Conservation (phyloP, 441 rosid genomes). For the Jatropha multifida region DNA sequence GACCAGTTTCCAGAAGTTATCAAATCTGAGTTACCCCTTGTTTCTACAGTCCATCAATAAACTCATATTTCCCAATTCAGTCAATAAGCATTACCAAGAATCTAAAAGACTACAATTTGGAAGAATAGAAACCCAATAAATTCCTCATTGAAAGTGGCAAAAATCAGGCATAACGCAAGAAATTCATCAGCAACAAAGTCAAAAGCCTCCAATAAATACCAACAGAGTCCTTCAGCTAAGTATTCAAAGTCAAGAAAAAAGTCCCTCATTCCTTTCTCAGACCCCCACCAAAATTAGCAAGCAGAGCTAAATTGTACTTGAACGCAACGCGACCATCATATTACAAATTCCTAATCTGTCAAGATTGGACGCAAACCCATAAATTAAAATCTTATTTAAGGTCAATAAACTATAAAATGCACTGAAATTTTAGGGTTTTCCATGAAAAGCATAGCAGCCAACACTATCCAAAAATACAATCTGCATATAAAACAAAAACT, state of each 20-base stretch:
- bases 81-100: background rate
- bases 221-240: conserved; percentile 42
- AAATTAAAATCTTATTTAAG: background rate
- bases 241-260: conserved; percentile 50
- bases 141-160: conserved; percentile 35
- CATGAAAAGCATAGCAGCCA: background rate
- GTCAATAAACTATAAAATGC: background rate
- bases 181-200: conserved; percentile 38
- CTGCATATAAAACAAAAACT: conserved; percentile 1
- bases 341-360: background rate
- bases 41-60: background rate
- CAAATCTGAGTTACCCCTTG: background rate
- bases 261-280: conserved; percentile 38
- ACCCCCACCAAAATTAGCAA: conserved; percentile 10
- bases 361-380: conserved; percentile 18
- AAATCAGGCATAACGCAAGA: conserved; percentile 34
- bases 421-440: conserved; percentile 9
- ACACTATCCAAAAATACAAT: conserved; percentile 1
- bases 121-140: conserved; percentile 24
- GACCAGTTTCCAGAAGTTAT: conserved; percentile 4
- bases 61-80: background rate
- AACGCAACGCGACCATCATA: background rate
- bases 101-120: conserved; percentile 28
- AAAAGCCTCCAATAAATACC: conserved; percentile 32
- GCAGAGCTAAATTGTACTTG: background rate